phyloP scores from a whole-genome alignment of 352 stramenopile species.

The Albugo laibachii region DNA sequence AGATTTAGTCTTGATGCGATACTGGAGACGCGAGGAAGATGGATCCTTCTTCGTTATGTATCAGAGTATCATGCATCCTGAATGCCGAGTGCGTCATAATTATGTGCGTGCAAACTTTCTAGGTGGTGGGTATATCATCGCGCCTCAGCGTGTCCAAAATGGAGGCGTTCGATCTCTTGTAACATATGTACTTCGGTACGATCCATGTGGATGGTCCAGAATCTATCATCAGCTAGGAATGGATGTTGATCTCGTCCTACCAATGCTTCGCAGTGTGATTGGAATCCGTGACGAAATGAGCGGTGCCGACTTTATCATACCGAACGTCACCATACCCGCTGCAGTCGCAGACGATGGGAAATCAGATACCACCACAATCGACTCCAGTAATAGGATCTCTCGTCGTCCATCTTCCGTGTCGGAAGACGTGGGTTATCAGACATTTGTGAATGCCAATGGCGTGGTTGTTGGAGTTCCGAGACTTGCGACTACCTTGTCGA shows the following conservation, averaged over 20 bases:
- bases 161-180: conserved; percentile 63
- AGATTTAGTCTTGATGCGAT: conserved; percentile 74
- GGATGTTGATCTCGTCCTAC: conserved; percentile 71
- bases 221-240: conserved; percentile 80
- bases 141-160: conserved; percentile 55
- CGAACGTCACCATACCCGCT: conserved; percentile 45
- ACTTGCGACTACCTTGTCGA: conserved; percentile 41
- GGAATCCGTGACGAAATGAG: conserved; percentile 78
- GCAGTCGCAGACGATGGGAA: background rate
- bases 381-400: conserved; percentile 3
- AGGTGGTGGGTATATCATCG: conserved; percentile 69
- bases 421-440: conserved; percentile 10
- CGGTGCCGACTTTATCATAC: conserved; percentile 61
- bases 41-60: conserved; percentile 84
- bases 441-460: conserved; percentile 36
- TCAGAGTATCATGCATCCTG: conserved; percentile 69
- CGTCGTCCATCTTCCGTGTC: background rate
- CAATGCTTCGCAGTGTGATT: conserved; percentile 67
- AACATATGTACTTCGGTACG: conserved; percentile 66
- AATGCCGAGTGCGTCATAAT: conserved; percentile 73
- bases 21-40: conserved; percentile 77
- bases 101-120: conserved; percentile 65
- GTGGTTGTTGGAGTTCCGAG: conserved; percentile 43
- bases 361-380: conserved; percentile 4
- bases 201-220: conserved; percentile 53